Percentiles rank a stretch among this genome's conserved stretches.
These are phyloP conservation scores for Beauveria varroae DNA, from an alignment of 2,329 filamentous ascomycete genomes.

Conservation along the genomic window DNA sequence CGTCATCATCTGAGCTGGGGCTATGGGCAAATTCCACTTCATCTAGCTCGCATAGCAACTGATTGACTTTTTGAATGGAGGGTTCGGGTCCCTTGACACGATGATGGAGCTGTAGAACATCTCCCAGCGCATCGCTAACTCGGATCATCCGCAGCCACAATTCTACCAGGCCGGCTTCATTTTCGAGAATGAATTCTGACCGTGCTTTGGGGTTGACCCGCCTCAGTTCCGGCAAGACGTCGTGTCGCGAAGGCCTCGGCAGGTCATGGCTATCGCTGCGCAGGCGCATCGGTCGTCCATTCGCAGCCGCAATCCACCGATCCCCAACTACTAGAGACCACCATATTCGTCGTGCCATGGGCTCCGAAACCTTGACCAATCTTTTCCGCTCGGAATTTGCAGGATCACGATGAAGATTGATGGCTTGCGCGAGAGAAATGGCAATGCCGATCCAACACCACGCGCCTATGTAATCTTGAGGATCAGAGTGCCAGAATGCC, in stretches of 20 bases:
- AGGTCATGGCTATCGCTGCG: constrained; percentile 4
- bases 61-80: neutral
- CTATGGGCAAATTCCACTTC: neutral
- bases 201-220: neutral
- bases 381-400: neutral
- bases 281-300: constrained; percentile 7
- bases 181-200: neutral
- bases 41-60: neutral
- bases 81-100: neutral
- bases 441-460: constrained; percentile 5
- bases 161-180: neutral
- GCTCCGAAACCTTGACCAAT: neutral
- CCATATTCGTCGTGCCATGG: constrained; percentile 1
- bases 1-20: neutral
- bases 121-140: neutral
- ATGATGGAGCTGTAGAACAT: neutral
- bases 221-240: neutral
- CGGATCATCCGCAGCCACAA: constrained; percentile 1
- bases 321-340: constrained; percentile 2
- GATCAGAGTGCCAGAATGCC: constrained; percentile 3
- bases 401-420: neutral
- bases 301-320: constrained; percentile 5
- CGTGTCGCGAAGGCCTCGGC: neutral
- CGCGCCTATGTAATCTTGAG: neutral
- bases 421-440: neutral